These are phyloP conservation scores for Phialocephala sp. DNA, from an alignment of 2,329 filamentous ascomycete species.

Conservation along the genomic window DNA sequence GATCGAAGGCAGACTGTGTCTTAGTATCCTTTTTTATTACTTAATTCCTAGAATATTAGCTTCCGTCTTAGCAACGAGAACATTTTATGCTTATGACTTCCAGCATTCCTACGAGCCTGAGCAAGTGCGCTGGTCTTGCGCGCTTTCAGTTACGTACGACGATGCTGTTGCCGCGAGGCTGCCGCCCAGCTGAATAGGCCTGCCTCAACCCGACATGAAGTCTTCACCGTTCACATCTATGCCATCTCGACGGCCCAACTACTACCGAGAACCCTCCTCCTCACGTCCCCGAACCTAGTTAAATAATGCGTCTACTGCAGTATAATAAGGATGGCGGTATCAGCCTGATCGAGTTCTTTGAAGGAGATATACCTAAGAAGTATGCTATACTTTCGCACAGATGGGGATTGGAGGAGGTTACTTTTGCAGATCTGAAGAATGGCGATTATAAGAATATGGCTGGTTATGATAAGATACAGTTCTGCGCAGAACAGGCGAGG, in stretches of 20 bases:
- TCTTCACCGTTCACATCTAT: slow-evolving; percentile 26
- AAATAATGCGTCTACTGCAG: slow-evolving; percentile 28
- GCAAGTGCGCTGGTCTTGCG: slow-evolving; percentile 22
- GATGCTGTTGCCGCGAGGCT: slow-evolving; percentile 29
- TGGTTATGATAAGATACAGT: slow-evolving; percentile 27
- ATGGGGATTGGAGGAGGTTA: slow-evolving; percentile 32
- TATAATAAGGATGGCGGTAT: slow-evolving; percentile 18
- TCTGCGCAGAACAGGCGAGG: slow-evolving; percentile 26
- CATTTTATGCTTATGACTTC: slow-evolving; percentile 25
- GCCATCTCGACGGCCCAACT: slow-evolving; percentile 20
- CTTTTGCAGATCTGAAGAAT: slow-evolving; percentile 27
- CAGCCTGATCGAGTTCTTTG: slow-evolving; percentile 27
- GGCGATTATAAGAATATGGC: slow-evolving; percentile 19
- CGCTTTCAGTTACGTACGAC: slow-evolving; percentile 30
- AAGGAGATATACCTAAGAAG: slow-evolving; percentile 26
- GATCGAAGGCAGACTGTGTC: no score
- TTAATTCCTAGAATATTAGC: no score
- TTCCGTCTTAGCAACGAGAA: slow-evolving; percentile 17
- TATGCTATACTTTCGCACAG: slow-evolving; percentile 37
- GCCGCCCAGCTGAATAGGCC: slow-evolving; percentile 28
- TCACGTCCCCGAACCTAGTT: slow-evolving; percentile 19
- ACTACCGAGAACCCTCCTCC: slow-evolving; percentile 20
- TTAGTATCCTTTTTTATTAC: no score
- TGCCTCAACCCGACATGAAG: slow-evolving; percentile 28
- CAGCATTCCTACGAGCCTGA: slow-evolving; percentile 20